phyloP scores from a whole-genome alignment of 345 rosid species.

The Camelina laxa region DNA sequence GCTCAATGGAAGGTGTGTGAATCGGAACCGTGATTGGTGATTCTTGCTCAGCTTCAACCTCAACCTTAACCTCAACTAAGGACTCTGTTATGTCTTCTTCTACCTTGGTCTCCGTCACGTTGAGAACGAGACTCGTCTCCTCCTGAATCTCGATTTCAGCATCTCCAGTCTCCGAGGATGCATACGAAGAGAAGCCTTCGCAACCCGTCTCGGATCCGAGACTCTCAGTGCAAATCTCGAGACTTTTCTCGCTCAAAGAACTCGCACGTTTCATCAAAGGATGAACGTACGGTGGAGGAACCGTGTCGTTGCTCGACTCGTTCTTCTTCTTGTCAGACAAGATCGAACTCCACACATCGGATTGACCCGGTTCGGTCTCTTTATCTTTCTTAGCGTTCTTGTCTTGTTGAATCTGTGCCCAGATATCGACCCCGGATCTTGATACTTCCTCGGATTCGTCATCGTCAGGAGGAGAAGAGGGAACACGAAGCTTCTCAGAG shows the following conservation, averaged over 20 bases:
- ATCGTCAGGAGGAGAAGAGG: slow-evolving; percentile 36
- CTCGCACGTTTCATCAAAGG: slow-evolving; percentile 71
- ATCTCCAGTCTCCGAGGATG: slow-evolving; percentile 62
- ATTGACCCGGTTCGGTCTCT: slow-evolving; percentile 43
- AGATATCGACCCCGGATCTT: slow-evolving; percentile 49
- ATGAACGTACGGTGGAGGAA: slow-evolving; percentile 69
- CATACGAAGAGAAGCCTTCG: slow-evolving; percentile 70
- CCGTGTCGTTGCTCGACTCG: slow-evolving; percentile 41
- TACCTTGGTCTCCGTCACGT: slow-evolving; percentile 9
- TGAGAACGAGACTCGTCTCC: slow-evolving; percentile 16
- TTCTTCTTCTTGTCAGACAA: slow-evolving; percentile 53
- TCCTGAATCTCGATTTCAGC: slow-evolving; percentile 48
- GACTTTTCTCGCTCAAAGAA: slow-evolving; percentile 77
- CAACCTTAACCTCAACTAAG: slow-evolving; percentile 25
- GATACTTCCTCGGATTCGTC: slow-evolving; percentile 39
- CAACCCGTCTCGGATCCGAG: slow-evolving; percentile 99
- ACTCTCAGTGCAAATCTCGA: slow-evolving; percentile 90
- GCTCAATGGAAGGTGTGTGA: slow-evolving; percentile 31
- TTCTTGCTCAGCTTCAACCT: slow-evolving; percentile 19
- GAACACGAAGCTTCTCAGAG: slow-evolving; percentile 50
- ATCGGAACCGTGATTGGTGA: slow-evolving; percentile 17
- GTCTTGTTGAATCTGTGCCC: slow-evolving; percentile 58
- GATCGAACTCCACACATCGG: slow-evolving; percentile 71
- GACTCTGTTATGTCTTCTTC: slow-evolving; percentile 24
- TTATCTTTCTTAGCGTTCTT: slow-evolving; percentile 41